Percentiles rank a stretch among this genome's conserved stretches.
These are phyloP conservation scores for Solanum chmielewskii DNA, from an alignment of 257 asterid species.

Conservation along the genomic window DNA sequence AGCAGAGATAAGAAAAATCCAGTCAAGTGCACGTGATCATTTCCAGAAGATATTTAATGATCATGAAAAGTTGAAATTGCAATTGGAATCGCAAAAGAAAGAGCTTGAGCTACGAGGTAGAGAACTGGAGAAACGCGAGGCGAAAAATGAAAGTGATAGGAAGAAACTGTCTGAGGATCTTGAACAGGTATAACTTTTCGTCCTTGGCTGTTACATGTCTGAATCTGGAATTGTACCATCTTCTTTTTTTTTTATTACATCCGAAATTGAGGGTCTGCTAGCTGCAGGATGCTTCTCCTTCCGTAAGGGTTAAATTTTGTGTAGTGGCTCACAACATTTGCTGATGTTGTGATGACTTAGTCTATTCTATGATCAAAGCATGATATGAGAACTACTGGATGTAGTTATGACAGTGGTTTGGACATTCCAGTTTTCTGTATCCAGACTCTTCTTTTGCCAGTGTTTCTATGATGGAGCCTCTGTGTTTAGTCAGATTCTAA, in stretches of 20 bases:
- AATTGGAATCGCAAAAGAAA: constrained; percentile 43
- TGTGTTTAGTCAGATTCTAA: not conserved
- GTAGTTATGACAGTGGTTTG: not conserved
- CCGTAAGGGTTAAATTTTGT: not conserved
- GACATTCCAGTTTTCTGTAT: not conserved
- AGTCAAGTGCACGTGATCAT: constrained; percentile 31
- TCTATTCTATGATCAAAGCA: not conserved
- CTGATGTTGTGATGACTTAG: not conserved
- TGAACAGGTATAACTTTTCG: constrained; percentile 40
- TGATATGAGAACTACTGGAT: not conserved
- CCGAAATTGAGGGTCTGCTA: not conserved
- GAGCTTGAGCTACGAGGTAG: constrained; percentile 43
- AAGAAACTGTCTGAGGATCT: constrained; percentile 38
- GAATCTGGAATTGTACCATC: not conserved
- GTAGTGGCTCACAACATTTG: not conserved
- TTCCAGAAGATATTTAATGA: constrained; percentile 39
- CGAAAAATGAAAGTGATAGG: constrained; percentile 53
- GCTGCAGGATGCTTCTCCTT: not conserved
- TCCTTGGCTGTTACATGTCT: not conserved
- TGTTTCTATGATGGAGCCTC: not conserved
- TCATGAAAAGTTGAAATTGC: constrained; percentile 34
- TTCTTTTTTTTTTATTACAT: not conserved
- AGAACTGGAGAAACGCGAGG: constrained; percentile 37
- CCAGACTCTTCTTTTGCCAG: not conserved
- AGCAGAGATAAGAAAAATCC: constrained; percentile 63